A percentile compares a stretch with the other conserved stretches of the same genome.
phyloP scores from a whole-genome alignment of 257 asterid species.

The Haberlea rhodopensis region DNA sequence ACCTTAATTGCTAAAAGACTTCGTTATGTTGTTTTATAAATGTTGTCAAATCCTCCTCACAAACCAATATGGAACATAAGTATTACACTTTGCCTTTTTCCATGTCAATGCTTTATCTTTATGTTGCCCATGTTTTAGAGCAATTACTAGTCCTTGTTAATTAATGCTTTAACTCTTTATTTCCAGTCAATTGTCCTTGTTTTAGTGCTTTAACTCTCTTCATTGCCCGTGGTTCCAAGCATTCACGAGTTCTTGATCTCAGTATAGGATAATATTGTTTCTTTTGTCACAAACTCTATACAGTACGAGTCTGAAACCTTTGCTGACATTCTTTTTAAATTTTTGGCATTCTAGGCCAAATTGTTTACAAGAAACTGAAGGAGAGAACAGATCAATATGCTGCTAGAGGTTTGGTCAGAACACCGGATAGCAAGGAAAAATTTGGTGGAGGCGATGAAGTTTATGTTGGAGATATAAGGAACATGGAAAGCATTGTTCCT shows the following conservation, averaged over 20 bases:
- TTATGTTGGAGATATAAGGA: slow-evolving; percentile 71
- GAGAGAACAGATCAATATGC: slow-evolving; percentile 58
- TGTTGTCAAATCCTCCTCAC: not conserved
- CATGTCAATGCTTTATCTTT: not conserved
- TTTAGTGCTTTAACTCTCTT: not conserved
- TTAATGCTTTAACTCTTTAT: not conserved
- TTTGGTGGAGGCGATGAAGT: slow-evolving; percentile 80
- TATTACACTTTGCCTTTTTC: no score
- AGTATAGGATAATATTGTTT: not conserved
- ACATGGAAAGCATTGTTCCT: slow-evolving; percentile 53
- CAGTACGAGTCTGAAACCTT: not conserved
- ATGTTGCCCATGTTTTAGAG: not conserved
- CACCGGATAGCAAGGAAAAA: slow-evolving; percentile 80
- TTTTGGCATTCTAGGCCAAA: slow-evolving; percentile 55
- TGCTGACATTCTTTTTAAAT: not conserved
- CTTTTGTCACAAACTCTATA: not conserved
- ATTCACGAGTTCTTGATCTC: not conserved
- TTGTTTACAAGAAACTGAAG: slow-evolving; percentile 85
- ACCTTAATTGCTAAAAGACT: not conserved
- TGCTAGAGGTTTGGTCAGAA: slow-evolving; percentile 77
- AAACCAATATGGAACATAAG: not conserved
- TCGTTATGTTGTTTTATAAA: no score
- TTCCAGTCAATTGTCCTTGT: not conserved
- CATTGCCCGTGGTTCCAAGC: not conserved
- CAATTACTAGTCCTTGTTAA: not conserved